These are phyloP conservation scores for Centrapalus pauciflorus DNA, from an alignment of 129 eudicot species.

Conservation along the genomic window DNA sequence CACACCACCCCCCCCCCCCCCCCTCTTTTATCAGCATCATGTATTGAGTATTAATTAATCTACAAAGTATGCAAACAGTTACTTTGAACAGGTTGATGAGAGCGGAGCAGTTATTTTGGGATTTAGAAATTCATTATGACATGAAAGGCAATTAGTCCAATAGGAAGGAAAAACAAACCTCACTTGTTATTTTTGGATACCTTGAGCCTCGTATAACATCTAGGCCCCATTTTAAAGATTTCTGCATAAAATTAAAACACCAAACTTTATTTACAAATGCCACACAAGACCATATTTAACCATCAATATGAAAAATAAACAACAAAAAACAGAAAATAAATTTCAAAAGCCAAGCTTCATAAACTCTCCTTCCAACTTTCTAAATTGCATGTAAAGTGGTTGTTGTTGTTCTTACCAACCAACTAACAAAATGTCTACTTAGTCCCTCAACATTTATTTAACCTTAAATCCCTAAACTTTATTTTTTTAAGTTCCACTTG, in stretches of 20 bases:
- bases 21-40: no score
- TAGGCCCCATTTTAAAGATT: conserved; percentile 24
- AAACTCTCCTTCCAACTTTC: conserved; percentile 2
- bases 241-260: conserved; percentile 36
- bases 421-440: no score
- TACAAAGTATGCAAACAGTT: neutral
- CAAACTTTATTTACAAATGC: neutral
- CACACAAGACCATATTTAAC: neutral
- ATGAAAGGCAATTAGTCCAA: neutral
- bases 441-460: no score
- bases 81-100: neutral
- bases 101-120: neutral
- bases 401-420: neutral
- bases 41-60: neutral
- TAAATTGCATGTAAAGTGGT: neutral
- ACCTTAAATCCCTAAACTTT: no score
- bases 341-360: neutral
- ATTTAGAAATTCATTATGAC: neutral
- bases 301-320: neutral
- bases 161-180: conserved; percentile 48
- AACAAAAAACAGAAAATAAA: neutral
- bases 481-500: no score
- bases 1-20: no score
- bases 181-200: conserved; percentile 29
- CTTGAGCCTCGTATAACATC: conserved; percentile 18